Base-by-base conservation (phyloP, 2,329 filamentous ascomycete genomes). In the Rhynchosporium secalis region DNA sequence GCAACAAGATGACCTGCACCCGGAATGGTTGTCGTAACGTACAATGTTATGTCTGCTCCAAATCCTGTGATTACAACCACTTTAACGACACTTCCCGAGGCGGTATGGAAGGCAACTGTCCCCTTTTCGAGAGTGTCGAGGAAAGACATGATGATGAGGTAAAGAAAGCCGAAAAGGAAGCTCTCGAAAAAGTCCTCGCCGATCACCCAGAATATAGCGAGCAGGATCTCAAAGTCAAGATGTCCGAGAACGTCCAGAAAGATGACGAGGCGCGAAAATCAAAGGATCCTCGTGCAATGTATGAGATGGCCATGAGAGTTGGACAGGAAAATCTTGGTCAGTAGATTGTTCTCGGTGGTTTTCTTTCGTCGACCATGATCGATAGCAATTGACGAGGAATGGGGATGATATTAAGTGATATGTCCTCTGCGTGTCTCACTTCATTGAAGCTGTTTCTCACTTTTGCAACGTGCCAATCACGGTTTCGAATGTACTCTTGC, bases 1-100 rank as follows among this genome's bases (percentile, higher is more conserved):
- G 92, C 77, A 96, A 96, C 77, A 93, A 93, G 76, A 91, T 96
- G 83, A 81, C 75, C 0, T 96, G 92, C 73, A 78, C 83, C 0
- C 81, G 81, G n/a, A 56, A 71, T 46, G 76, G 76, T 1, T 87
- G 84, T 63, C 4, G 60, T 2, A 82, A 84, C 49, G 70, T 81
- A 0, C 83, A 86, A 66, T 89, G 87, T 71, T 92, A 92, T 69
- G 80, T 91, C 47, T 96, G 92, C 76, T 86, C 86, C 28, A 79
- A 87, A 69, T 83, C 84, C 1, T 83, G 81, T 61, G 76, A 70
- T 15, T 95, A 96, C 70, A 68, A 78, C 0, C 92, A 96, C 74
- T 96, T 96, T 70, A 78, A 87, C 63, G 81, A 88, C 58, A 12
- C 61, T 0, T 62, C 29, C 0, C 72, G 78, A 52, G 82, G 81